These are phyloP conservation scores for Carex myosuroides DNA, from an alignment of 176 grass and related monocot genomes.

Conservation along the genomic window DNA sequence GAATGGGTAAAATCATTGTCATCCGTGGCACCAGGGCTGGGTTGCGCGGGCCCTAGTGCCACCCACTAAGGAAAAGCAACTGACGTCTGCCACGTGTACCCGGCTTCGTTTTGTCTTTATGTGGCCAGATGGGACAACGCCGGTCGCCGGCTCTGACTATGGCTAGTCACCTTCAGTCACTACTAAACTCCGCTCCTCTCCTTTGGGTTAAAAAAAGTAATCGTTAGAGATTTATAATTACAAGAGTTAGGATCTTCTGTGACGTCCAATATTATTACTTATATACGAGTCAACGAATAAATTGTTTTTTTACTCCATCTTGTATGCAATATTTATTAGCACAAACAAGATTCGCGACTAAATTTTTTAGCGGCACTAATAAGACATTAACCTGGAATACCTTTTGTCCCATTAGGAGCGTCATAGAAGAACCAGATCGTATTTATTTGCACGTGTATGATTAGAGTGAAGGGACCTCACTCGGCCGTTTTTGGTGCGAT, in stretches of 20 bases:
- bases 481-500: neutral
- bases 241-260: neutral
- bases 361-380: too few species aligned
- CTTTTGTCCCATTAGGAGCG: neutral
- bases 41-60: neutral
- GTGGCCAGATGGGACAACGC: slow-evolving; percentile 10
- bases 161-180: neutral
- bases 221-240: neutral
- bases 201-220: neutral
- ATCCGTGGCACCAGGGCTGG: neutral
- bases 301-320: neutral
- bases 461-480: neutral
- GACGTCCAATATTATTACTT: neutral
- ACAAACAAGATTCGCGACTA: too few species aligned
- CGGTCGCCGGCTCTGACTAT: slow-evolving; percentile 7
- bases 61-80: slow-evolving; percentile 15
- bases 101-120: neutral
- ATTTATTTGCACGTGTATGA: neutral
- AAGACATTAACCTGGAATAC: neutral
- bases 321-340: neutral
- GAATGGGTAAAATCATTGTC: neutral
- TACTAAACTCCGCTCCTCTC: neutral
- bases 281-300: neutral
- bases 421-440: neutral
- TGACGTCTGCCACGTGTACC: slow-evolving; percentile 7